These are phyloP conservation scores for Areca catechu DNA, from an alignment of 176 grass and related monocot genomes.

Conservation along the genomic window DNA sequence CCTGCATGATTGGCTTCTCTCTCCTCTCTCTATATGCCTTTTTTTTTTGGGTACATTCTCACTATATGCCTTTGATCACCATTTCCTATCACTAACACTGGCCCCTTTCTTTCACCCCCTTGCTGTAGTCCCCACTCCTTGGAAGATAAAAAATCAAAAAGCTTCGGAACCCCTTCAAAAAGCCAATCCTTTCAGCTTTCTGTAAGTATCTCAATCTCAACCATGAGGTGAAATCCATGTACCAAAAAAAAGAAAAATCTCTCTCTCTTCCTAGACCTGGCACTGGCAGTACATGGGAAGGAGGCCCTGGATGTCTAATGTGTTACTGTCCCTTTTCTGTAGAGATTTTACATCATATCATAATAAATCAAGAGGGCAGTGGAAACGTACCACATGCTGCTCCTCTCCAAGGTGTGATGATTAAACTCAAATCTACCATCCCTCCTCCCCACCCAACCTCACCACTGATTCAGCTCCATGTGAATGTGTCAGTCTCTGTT, in stretches of 20 bases:
- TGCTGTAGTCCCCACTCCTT: no score
- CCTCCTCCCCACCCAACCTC: neutral
- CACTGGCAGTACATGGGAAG: neutral
- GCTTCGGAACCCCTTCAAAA: no score
- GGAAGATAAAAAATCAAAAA: no score
- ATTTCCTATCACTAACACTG: neutral
- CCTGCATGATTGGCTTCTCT: conserved; percentile 4
- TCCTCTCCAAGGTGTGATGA: neutral
- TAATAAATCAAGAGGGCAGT: neutral
- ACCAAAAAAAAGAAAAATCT: no score
- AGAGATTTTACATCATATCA: conserved; percentile 31
- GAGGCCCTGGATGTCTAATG: neutral
- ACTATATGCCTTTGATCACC: neutral
- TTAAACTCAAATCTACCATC: neutral
- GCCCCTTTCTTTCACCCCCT: no score
- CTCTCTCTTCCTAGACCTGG: neutral
- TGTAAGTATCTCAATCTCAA: no score
- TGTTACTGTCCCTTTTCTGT: conserved; percentile 6
- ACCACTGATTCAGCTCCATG: conserved; percentile 1
- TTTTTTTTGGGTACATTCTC: neutral
- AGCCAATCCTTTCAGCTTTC: no score
- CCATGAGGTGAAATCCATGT: no score
- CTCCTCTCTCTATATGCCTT: neutral
- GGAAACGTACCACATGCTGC: neutral
- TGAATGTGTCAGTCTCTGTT: neutral